These are phyloP conservation scores for Mortierella hygrophila DNA, from an alignment of 192 early-diverging fungal species.

Conservation along the genomic window DNA sequence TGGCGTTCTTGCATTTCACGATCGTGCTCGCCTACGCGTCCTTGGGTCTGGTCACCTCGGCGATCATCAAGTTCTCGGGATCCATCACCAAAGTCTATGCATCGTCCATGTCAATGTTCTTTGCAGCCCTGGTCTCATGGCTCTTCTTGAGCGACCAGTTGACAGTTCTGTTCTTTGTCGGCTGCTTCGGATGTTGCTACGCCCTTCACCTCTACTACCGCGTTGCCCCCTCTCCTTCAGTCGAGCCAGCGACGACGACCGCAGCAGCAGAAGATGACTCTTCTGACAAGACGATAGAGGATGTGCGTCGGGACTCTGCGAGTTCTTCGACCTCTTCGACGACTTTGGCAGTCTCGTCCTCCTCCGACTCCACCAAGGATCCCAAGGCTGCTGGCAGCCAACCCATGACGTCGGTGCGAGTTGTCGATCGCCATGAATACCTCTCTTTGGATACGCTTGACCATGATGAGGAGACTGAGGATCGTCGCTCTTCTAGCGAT, in stretches of 20 bases:
- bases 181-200: conserved; percentile 53
- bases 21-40: conserved; percentile 45
- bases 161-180: conserved; percentile 52
- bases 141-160: conserved; percentile 36
- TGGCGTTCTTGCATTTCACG: conserved; percentile 45
- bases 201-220: conserved; percentile 55
- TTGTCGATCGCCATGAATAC: conserved; percentile 38
- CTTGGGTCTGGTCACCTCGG: conserved; percentile 53
- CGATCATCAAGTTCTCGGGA: conserved; percentile 58
- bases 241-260: neutral
- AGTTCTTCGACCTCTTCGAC: conserved; percentile 28
- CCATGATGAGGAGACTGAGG: neutral
- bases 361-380: conserved; percentile 1
- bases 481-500: neutral
- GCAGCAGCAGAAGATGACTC: neutral
- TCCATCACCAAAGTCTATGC: conserved; percentile 58
- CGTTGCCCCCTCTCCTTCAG: neutral
- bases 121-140: conserved; percentile 51
- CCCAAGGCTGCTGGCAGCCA: neutral
- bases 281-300: conserved; percentile 4
- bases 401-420: conserved; percentile 9
- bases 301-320: conserved; percentile 12
- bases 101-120: conserved; percentile 57
- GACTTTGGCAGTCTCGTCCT: conserved; percentile 10
- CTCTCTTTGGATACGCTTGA: conserved; percentile 26